phyloP scores from a whole-genome alignment of 177 flowering plant genomes.

The Vitis hybrid region DNA sequence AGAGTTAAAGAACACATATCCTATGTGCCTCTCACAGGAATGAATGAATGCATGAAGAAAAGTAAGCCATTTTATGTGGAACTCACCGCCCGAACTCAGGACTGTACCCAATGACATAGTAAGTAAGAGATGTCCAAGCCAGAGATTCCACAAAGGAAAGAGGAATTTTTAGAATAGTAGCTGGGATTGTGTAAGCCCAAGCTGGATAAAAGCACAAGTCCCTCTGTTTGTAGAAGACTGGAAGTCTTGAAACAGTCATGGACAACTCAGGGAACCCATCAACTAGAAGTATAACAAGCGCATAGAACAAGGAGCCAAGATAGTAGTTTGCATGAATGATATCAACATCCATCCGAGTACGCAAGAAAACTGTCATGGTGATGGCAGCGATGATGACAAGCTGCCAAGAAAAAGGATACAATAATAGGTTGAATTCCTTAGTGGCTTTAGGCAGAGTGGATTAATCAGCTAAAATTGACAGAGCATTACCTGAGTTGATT shows the following conservation, averaged over 20 bases:
- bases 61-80: neutral
- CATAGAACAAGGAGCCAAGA: constrained; percentile 65
- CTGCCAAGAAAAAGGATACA: constrained; percentile 39
- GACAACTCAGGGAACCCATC: constrained; percentile 73
- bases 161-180: constrained; percentile 66
- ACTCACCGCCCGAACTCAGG: constrained; percentile 65
- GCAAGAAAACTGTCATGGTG: constrained; percentile 70
- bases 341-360: constrained; percentile 61
- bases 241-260: constrained; percentile 62
- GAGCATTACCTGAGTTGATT: constrained; percentile 54
- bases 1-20: neutral
- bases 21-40: neutral
- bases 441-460: too few relatives aligned
- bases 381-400: constrained; percentile 48
- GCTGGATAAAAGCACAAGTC: constrained; percentile 74
- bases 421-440: neutral
- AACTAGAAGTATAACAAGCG: constrained; percentile 47
- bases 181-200: constrained; percentile 82
- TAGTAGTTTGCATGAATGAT: constrained; percentile 50
- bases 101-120: constrained; percentile 76
- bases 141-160: constrained; percentile 56
- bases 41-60: neutral
- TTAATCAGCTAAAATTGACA: too few relatives aligned
- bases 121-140: constrained; percentile 72
- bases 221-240: constrained; percentile 74